Conservation (phyloP, 2,329 filamentous ascomycete genomes). For the Fusarium sp. region DNA sequence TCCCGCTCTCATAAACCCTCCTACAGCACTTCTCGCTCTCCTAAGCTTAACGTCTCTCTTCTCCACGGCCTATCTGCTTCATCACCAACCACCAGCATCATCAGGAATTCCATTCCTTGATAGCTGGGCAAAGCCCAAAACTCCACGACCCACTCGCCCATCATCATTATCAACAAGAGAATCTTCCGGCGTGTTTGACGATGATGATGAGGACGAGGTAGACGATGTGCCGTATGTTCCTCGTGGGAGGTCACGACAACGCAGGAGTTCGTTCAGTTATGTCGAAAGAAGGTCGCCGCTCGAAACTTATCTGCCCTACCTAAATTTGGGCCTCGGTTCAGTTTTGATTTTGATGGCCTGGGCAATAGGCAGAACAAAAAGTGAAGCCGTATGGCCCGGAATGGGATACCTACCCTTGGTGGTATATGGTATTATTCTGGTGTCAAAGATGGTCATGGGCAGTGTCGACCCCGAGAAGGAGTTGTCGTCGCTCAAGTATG, state of each 20-base stretch:
- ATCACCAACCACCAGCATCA: slow-evolving; percentile 61
- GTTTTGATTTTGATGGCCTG: slow-evolving; percentile 60
- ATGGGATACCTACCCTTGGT: slow-evolving; percentile 63
- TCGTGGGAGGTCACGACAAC: slow-evolving; percentile 25
- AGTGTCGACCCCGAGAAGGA: slow-evolving; percentile 74
- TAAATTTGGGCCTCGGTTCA: slow-evolving; percentile 67
- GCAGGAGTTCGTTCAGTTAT: slow-evolving; percentile 36
- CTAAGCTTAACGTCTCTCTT: slow-evolving; percentile 71
- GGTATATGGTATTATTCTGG: slow-evolving; percentile 68
- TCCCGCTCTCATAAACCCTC: slow-evolving; percentile 47
- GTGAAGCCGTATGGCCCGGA: slow-evolving; percentile 51
- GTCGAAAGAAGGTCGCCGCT: slow-evolving; percentile 56
- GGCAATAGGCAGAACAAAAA: slow-evolving; percentile 47
- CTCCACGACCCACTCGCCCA: slow-evolving; percentile 38
- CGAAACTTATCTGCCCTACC: slow-evolving; percentile 64
- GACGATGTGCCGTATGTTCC: slow-evolving; percentile 15
- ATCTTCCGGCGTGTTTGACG: slow-evolving; percentile 19
- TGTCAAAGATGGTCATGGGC: slow-evolving; percentile 72
- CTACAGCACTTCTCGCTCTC: slow-evolving; percentile 57
- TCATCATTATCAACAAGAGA: slow-evolving; percentile 31
- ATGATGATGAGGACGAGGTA: slow-evolving; percentile 34
- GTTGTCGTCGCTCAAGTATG: slow-evolving; percentile 69
- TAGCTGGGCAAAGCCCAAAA: slow-evolving; percentile 49
- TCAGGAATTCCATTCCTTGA: slow-evolving; percentile 65
- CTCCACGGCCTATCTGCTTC: slow-evolving; percentile 69